Evolutionary conservation across 768 basidiomycete genomes (phyloP), one percentile per base, ranked within the genome.

Genomic region (Tylopilus sp.): DNA sequence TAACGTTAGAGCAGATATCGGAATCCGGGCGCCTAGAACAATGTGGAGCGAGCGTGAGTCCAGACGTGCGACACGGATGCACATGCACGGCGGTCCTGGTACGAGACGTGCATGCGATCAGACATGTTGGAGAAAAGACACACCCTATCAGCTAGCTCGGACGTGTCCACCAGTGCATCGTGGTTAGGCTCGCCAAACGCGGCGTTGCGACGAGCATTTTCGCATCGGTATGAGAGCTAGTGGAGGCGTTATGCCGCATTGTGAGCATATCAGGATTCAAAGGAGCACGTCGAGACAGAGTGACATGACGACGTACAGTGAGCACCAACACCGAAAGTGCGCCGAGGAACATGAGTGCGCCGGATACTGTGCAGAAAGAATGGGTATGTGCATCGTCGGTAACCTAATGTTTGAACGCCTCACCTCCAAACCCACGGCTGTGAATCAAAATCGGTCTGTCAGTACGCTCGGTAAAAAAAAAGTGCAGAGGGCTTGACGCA

Each of bases 211-310:
- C 73, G 72, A 4, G 72, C 69, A 51, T 88, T 89, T 25, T 87
- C 85, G 59, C 67, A 57, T 36, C 80, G 79, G 58, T 85, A 89
- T 2, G 83, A 85, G 13, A 78, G 66, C 86, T 88, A 8, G 15
- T n/a, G n/a, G n/a, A n/a, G n/a, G n/a, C n/a, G n/a, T 39, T 4
- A 2, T 10, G 7, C 20, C 6, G 18, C 17, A 1, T 0, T 17
- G 33, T 35, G 15, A 17, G 15, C 15, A 1, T 6, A 9, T 6
- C 8, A 28, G 28, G 28, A 28, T n/a, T n/a, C n/a, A 31, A 15
- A 15, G 2, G 5, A 22, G 26, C 26, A 10, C 1, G 18, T 20
- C 18, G 47, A 12, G 2, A 9, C 25, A 26, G 22, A 13, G 11
- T 10, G 10, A 12, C 5, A 9, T 7, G 12, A 30, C 20, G 12